phyloP scores from a whole-genome alignment of 352 stramenopile species.

The Globisporangium apiculatum region DNA sequence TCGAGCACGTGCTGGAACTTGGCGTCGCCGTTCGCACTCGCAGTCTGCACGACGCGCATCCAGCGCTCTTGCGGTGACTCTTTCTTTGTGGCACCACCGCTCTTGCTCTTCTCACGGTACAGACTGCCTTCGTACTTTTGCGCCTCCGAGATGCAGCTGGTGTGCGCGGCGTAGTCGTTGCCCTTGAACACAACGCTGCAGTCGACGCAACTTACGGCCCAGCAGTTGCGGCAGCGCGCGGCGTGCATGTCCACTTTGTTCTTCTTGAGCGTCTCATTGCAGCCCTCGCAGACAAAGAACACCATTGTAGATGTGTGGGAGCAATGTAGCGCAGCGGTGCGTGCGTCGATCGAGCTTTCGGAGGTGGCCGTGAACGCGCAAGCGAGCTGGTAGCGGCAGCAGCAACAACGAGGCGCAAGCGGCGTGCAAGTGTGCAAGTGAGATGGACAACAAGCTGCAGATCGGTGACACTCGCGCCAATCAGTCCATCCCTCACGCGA shows the following conservation, averaged over 20 bases:
- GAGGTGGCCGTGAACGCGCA: too few species aligned
- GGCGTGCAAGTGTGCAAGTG: too few species aligned
- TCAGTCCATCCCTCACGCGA: too few species aligned
- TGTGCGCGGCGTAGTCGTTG: conserved; percentile 86
- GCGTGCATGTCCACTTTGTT: conserved; percentile 90
- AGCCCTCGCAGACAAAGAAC: conserved; percentile 84
- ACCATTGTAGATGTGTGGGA: conserved; percentile 35
- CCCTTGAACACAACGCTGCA: conserved; percentile 89
- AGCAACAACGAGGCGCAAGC: too few species aligned
- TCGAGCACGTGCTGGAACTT: conserved; percentile 65
- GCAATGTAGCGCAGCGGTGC: not conserved
- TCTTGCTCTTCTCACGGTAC: conserved; percentile 67
- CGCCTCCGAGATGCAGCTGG: conserved; percentile 90
- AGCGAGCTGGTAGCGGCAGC: too few species aligned
- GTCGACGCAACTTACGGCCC: conserved; percentile 91
- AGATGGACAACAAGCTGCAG: too few species aligned
- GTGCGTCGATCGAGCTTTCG: not conserved
- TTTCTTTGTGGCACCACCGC: conserved; percentile 48
- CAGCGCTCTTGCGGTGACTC: conserved; percentile 86
- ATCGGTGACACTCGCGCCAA: too few species aligned
- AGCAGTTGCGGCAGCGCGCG: conserved; percentile 80
- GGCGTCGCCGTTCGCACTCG: conserved; percentile 34
- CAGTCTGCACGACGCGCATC: conserved; percentile 66
- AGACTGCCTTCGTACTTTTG: conserved; percentile 92
- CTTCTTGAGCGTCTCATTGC: conserved; percentile 93